phyloP scores from a whole-genome alignment of 2,329 filamentous ascomycete genomes.

The Amauroascus verrucosus region DNA sequence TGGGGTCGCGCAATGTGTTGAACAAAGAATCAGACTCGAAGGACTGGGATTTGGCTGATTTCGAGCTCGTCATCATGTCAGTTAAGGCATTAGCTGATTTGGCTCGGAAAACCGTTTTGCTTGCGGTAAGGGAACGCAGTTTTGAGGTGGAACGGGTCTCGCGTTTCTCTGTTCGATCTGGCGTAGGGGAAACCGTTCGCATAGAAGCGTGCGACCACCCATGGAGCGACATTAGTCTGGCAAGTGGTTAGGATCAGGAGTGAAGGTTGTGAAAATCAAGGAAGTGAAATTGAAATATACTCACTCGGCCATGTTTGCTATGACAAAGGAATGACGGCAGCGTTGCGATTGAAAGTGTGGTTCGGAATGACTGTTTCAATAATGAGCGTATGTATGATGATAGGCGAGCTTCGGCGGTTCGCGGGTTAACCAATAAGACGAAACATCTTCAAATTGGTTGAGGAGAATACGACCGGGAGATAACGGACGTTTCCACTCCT shows the following conservation, averaged over 20 bases:
- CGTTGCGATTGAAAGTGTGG: neutral
- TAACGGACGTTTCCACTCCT: neutral
- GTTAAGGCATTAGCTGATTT: constrained; percentile 37
- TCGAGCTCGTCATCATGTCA: constrained; percentile 26
- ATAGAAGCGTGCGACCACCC: constrained; percentile 13
- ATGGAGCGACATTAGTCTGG: constrained; percentile 16
- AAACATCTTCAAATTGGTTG: neutral
- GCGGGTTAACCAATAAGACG: constrained; percentile 4
- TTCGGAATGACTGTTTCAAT: neutral
- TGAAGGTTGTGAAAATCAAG: neutral
- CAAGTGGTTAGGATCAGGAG: neutral
- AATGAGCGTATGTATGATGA: neutral
- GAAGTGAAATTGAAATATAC: neutral
- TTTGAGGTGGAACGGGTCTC: constrained; percentile 22
- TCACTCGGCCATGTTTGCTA: constrained; percentile 15
- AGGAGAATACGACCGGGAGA: neutral
- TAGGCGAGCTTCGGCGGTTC: constrained; percentile 6
- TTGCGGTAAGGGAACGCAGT: constrained; percentile 22
- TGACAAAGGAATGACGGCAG: constrained; percentile 10
- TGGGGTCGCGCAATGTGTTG: constrained; percentile 39
- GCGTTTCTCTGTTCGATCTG: constrained; percentile 13
- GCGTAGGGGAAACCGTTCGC: constrained; percentile 8
- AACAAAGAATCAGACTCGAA: constrained; percentile 30
- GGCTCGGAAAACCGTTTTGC: constrained; percentile 34
- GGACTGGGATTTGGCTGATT: constrained; percentile 19